Base-by-base conservation (phyloP, 2,329 filamentous ascomycete genomes). In the Pseudogymnoascus sp. region DNA sequence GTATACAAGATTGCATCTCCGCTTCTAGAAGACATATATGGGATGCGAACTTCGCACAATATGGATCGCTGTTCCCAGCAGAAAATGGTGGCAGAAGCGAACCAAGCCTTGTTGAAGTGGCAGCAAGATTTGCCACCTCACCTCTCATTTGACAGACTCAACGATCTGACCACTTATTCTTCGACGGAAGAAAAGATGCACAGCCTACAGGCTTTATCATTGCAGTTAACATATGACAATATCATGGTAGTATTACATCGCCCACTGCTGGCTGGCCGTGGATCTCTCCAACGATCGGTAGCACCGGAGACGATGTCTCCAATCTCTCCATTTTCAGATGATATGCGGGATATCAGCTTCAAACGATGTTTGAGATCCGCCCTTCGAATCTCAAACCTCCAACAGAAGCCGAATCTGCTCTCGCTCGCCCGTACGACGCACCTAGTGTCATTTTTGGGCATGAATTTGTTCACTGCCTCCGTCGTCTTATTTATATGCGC, bases 401-500 rank as follows among this genome's bases (percentile, higher is more conserved):
- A 75, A 2, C 65, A 73, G 48, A 65, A 73, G 36, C 69, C 72
- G 11, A 68, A 71, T 28, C 73, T 79, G 4, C 72, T 74, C 16
- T 73, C 75, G 41, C 68, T 76, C 6, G 77, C 77, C 4, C 76
- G 73, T 0, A 75, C 78, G 14, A 79, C 74, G n/a, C 78, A 80
- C 65, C 70, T 78, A 4, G 76, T 78, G 5, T 75, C 77, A 5
- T 79, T 79, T 63, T 68, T 79, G 16, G 78, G 76, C 2, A 78
- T 79, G 66, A 79, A 79, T 63, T 65, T 79, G 10, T 79, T 79
- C 71, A 78, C 78, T 60, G 76, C 77, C 0, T 75, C 77, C 6
- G 75, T 79, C 25, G 77, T 79, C 11, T 71, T 80, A 62, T 74
- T 76, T 23, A 73, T 79, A 1, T 71, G 77, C 41, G 77, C 78